phyloP scores from a whole-genome alignment of 2,329 filamentous ascomycete genomes.

The Catunica adiposa region DNA sequence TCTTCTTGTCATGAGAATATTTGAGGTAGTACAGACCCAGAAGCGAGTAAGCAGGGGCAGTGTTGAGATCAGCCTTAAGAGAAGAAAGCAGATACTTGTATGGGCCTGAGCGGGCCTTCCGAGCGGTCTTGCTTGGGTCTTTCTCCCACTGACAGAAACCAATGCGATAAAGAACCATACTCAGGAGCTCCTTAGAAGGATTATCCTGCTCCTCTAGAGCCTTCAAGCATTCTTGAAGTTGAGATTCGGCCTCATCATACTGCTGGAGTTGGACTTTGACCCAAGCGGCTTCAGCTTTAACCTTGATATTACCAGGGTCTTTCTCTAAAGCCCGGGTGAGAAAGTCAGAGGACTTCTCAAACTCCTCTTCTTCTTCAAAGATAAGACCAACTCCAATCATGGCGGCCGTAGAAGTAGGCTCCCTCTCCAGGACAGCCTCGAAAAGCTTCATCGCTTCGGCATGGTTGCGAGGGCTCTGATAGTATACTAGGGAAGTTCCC shows the following conservation, averaged over 20 bases:
- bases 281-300: conserved; percentile 82
- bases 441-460: conserved; percentile 77
- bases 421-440: conserved; percentile 59
- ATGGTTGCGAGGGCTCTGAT: conserved; percentile 80
- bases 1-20: conserved; percentile 70
- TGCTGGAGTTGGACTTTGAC: conserved; percentile 73
- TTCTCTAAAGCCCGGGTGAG: conserved; percentile 57
- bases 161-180: conserved; percentile 73
- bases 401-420: conserved; percentile 60
- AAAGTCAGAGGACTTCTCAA: conserved; percentile 63
- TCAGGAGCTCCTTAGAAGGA: conserved; percentile 47
- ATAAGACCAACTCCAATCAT: conserved; percentile 84
- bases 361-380: conserved; percentile 85
- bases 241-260: conserved; percentile 46
- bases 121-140: conserved; percentile 53
- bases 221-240: conserved; percentile 53
- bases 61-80: conserved; percentile 72
- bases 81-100: conserved; percentile 72
- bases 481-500: conserved; percentile 75
- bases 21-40: conserved; percentile 84
- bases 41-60: conserved; percentile 79
- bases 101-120: conserved; percentile 65
- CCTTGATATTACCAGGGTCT: conserved; percentile 57
- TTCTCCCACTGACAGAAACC: conserved; percentile 77
- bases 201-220: conserved; percentile 45